These are phyloP conservation scores for Tolypocladium guangdongense DNA, from an alignment of 2,329 filamentous ascomycete genomes.

Conservation along the genomic window DNA sequence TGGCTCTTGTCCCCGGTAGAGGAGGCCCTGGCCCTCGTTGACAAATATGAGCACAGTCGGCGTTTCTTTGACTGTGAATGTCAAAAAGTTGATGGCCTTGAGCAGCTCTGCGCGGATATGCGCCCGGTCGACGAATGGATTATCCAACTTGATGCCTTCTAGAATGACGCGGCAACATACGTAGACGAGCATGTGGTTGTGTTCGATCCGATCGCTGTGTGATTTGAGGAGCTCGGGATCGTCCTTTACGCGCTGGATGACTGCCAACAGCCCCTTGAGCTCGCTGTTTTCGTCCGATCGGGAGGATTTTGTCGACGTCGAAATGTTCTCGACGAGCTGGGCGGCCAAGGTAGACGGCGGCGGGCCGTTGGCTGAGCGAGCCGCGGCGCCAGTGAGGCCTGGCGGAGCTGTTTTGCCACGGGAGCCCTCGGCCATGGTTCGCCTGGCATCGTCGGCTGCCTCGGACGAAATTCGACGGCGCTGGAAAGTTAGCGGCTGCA, in stretches of 20 bases:
- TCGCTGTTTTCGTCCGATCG: constrained; percentile 59
- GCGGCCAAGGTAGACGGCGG: constrained; percentile 78
- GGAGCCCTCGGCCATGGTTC: constrained; percentile 17
- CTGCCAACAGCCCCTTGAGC: constrained; percentile 57
- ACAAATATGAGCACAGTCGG: constrained; percentile 52
- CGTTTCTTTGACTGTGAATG: constrained; percentile 63
- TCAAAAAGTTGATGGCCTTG: constrained; percentile 69
- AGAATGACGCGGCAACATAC: constrained; percentile 73
- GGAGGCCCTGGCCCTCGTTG: constrained; percentile 26
- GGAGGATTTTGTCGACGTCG: constrained; percentile 49
- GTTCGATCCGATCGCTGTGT: constrained; percentile 53
- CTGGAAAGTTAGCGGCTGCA: not conserved
- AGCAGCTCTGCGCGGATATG: constrained; percentile 48
- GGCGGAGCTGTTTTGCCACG: constrained; percentile 9
- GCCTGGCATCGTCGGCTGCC: constrained; percentile 12
- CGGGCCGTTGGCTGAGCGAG: constrained; percentile 15
- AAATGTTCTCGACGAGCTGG: constrained; percentile 74
- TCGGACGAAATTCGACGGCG: not conserved
- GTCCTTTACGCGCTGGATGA: constrained; percentile 44
- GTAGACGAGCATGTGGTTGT: constrained; percentile 79
- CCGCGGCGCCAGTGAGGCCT: constrained; percentile 7
- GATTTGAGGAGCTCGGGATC: constrained; percentile 44
- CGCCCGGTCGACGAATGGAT: constrained; percentile 52
- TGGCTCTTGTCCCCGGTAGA: constrained; percentile 47
- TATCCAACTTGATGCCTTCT: constrained; percentile 55